Conservation (phyloP, 352 stramenopile genomes). For the Sclerospora graminicola region DNA sequence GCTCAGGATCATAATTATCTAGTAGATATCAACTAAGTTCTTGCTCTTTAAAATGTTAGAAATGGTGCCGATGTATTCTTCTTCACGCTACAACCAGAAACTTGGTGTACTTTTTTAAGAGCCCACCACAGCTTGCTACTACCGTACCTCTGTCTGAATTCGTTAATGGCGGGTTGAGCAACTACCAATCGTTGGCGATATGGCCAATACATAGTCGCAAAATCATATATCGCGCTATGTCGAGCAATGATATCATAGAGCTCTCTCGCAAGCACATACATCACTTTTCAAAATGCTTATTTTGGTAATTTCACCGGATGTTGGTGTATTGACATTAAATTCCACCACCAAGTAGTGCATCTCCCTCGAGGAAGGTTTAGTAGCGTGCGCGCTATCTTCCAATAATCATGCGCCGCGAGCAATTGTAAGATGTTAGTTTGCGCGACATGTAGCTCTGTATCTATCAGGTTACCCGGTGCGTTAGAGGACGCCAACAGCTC, state of each 20-base stretch:
- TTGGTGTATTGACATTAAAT: constrained; percentile 70
- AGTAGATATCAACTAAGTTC: constrained; percentile 54
- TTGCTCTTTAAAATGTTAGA: constrained; percentile 48
- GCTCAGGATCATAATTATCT: constrained; percentile 58
- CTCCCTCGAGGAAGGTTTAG: constrained; percentile 49
- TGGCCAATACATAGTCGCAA: constrained; percentile 67
- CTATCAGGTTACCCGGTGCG: constrained; percentile 54
- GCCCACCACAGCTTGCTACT: not conserved
- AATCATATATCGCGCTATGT: constrained; percentile 49
- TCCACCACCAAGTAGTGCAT: constrained; percentile 69
- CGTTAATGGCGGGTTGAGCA: constrained; percentile 52
- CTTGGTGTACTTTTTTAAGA: not conserved
- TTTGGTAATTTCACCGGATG: constrained; percentile 54
- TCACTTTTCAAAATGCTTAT: constrained; percentile 67
- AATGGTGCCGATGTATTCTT: constrained; percentile 65
- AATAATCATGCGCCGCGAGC: constrained; percentile 39
- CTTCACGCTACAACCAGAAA: constrained; percentile 34
- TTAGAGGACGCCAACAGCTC: constrained; percentile 68
- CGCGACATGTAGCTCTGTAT: constrained; percentile 56
- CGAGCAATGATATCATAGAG: constrained; percentile 59
- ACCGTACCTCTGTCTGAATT: constrained; percentile 58
- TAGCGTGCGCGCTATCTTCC: constrained; percentile 54
- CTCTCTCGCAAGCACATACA: constrained; percentile 55
- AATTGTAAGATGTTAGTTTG: constrained; percentile 57
- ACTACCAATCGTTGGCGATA: constrained; percentile 58